A percentile compares a stretch with the other conserved stretches of the same genome.
Conservation (phyloP, 2,329 filamentous ascomycete species). For the Xylariomycetidae sp. region DNA sequence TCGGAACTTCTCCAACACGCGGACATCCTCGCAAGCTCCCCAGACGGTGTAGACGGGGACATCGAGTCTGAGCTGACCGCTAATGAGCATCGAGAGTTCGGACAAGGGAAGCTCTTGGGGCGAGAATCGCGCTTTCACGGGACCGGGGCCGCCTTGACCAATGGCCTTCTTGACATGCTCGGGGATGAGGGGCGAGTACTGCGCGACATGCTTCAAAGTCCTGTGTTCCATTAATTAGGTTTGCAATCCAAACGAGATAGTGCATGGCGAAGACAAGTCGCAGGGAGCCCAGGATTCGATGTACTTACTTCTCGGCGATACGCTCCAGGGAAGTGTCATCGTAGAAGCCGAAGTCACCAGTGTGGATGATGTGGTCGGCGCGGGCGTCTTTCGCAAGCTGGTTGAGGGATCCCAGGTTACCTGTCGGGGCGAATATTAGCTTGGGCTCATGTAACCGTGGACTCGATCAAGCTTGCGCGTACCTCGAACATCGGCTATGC, state of each 20-base stretch:
- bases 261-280: background rate
- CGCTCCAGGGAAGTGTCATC: slow-evolving; percentile 92
- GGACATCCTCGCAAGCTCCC: slow-evolving; percentile 97
- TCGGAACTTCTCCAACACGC: slow-evolving; percentile 93
- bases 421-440: slow-evolving; percentile 40
- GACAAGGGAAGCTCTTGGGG: slow-evolving; percentile 83
- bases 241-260: slow-evolving; percentile 8
- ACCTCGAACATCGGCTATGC: slow-evolving; percentile 70
- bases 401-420: slow-evolving; percentile 91
- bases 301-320: slow-evolving; percentile 89
- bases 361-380: slow-evolving; percentile 97
- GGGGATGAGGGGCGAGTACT: slow-evolving; percentile 91
- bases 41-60: slow-evolving; percentile 98
- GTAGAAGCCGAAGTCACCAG: slow-evolving; percentile 98
- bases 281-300: no score
- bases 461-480: no score
- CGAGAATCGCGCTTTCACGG: slow-evolving; percentile 80
- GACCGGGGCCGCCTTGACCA: slow-evolving; percentile 59
- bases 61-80: slow-evolving; percentile 83
- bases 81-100: slow-evolving; percentile 83
- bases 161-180: slow-evolving; percentile 68
- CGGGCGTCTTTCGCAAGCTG: slow-evolving; percentile 91
- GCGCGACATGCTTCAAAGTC: slow-evolving; percentile 95
- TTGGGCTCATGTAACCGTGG: slow-evolving; percentile 4
- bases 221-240: no score